phyloP scores from a whole-genome alignment of 345 rosid genomes.

The Noccaea caerulescens region DNA sequence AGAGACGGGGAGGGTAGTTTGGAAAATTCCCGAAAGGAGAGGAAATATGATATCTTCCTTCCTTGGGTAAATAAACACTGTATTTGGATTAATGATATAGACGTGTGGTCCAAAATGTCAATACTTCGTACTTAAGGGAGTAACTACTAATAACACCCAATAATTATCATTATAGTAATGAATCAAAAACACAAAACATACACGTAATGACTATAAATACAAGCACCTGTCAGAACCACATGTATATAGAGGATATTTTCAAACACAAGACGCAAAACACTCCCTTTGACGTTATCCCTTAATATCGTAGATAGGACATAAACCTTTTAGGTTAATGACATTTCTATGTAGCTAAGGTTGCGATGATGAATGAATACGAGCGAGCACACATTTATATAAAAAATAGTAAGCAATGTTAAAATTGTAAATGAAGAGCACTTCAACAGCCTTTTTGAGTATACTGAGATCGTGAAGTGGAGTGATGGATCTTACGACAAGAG shows the following conservation, averaged over 20 bases:
- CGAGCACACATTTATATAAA: neutral
- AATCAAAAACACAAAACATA: neutral
- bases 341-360: too few species aligned
- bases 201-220: slow-evolving; percentile 18
- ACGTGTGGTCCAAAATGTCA: slow-evolving; percentile 32
- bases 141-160: slow-evolving; percentile 1
- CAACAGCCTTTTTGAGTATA: neutral
- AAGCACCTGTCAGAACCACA: neutral
- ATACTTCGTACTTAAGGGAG: neutral
- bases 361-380: too few species aligned
- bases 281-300: too few species aligned
- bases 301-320: too few species aligned
- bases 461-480: neutral
- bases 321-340: too few species aligned
- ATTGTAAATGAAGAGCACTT: neutral
- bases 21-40: neutral
- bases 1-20: slow-evolving; percentile 24
- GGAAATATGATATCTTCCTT: neutral
- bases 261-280: too few species aligned
- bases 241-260: neutral
- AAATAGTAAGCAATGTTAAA: neutral
- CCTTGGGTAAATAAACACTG: too few species aligned
- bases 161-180: neutral
- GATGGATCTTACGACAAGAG: slow-evolving; percentile 30
- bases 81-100: too few species aligned